phyloP scores from a whole-genome alignment of 2,329 filamentous ascomycete genomes.

The Penicillium sp. region DNA sequence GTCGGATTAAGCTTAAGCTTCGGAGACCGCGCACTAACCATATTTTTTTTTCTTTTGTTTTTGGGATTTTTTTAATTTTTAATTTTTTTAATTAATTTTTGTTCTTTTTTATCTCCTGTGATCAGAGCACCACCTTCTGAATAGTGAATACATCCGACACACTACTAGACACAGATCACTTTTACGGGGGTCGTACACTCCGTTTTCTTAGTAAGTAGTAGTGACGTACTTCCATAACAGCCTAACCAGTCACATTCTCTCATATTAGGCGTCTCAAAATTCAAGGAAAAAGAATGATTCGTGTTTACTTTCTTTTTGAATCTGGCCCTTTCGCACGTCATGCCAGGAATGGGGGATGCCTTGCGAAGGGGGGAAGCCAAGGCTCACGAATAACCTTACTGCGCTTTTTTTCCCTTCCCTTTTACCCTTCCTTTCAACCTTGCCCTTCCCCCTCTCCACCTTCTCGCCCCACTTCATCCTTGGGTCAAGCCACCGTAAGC shows the following conservation, averaged over 20 bases:
- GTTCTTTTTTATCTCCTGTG: slow-evolving; percentile 27
- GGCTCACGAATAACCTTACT: slow-evolving; percentile 26
- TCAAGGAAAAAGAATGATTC: background rate
- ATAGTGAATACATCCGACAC: slow-evolving; percentile 26
- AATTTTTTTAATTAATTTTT: background rate
- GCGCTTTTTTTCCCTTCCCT: slow-evolving; percentile 14
- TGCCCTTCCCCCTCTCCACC: background rate
- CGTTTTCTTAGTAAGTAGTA: background rate
- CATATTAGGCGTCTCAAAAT: background rate
- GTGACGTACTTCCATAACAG: background rate
- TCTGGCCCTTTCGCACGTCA: slow-evolving; percentile 13
- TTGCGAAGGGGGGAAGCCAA: slow-evolving; percentile 27
- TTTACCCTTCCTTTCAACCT: background rate
- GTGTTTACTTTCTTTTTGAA: background rate
- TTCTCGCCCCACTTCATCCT: slow-evolving; percentile 14
- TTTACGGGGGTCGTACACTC: slow-evolving; percentile 15
- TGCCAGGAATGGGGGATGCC: slow-evolving; percentile 30
- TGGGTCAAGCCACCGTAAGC: slow-evolving; percentile 31
- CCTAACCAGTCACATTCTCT: slow-evolving; percentile 8
- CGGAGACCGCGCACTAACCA: slow-evolving; percentile 44
- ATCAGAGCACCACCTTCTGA: slow-evolving; percentile 42
- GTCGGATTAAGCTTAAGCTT: slow-evolving; percentile 55
- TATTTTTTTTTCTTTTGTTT: slow-evolving; percentile 23
- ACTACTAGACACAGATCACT: slow-evolving; percentile 29
- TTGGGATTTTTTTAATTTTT: background rate